A percentile compares a stretch with the other conserved stretches of the same genome.
phyloP scores from a whole-genome alignment of 139 green algal species.

The Pedinophyceae sp. region DNA sequence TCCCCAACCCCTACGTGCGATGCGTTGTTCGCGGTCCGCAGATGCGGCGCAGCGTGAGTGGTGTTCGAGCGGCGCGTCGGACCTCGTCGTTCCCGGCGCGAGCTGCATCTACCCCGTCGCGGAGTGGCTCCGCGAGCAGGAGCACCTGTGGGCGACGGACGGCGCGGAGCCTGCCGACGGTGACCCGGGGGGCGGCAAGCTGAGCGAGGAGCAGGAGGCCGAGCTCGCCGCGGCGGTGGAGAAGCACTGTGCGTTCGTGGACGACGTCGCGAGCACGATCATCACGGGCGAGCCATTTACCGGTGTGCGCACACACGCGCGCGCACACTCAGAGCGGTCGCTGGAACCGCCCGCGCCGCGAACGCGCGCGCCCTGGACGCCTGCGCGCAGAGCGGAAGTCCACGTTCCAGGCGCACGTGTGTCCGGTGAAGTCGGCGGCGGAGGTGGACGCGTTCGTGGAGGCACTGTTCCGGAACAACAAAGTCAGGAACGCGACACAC shows the following conservation, averaged over 20 bases:
- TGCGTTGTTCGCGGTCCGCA: neutral
- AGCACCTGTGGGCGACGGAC: slow-evolving; percentile 2
- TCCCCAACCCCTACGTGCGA: slow-evolving; percentile 3
- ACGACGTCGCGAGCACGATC: slow-evolving; percentile 3
- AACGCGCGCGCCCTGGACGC: slow-evolving; percentile 37
- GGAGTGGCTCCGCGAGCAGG: slow-evolving; percentile 34
- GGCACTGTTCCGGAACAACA: slow-evolving; percentile 46
- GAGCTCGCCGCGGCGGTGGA: neutral
- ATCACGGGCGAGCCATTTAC: neutral
- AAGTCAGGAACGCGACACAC: slow-evolving; percentile 64
- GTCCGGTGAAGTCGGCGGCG: slow-evolving; percentile 18
- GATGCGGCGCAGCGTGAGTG: neutral
- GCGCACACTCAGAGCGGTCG: slow-evolving; percentile 1
- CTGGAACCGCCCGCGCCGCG: neutral
- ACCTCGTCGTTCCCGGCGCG: neutral
- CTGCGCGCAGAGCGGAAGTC: slow-evolving; percentile 47
- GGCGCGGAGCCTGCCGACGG: neutral
- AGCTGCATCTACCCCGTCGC: slow-evolving; percentile 33
- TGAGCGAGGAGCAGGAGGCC: neutral
- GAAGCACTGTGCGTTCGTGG: neutral
- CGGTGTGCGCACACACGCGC: neutral
- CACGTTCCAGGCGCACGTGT: slow-evolving; percentile 53
- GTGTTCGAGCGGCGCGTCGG: neutral
- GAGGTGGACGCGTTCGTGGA: slow-evolving; percentile 51
- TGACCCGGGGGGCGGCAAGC: neutral